These are phyloP conservation scores for Amphicarpaea edgeworthii DNA, from an alignment of 306 rosid genomes.

Conservation along the genomic window DNA sequence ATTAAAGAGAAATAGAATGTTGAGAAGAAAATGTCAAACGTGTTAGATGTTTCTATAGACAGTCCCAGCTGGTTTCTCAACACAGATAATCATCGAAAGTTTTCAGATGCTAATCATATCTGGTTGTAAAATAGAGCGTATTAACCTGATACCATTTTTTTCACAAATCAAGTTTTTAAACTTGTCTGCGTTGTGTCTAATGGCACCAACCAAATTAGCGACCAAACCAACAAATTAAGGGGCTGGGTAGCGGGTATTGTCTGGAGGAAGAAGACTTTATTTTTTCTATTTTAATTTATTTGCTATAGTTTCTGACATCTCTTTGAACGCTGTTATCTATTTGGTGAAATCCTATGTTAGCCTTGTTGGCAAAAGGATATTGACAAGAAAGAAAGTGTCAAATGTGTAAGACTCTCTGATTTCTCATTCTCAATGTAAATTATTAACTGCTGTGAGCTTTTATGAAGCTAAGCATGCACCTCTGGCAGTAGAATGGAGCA, in stretches of 20 bases:
- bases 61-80: too few species aligned
- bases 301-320: background rate
- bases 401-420: constrained; percentile 2
- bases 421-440: background rate
- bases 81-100: too few species aligned
- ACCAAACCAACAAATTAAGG: too few species aligned
- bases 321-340: background rate
- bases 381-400: background rate
- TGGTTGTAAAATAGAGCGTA: background rate
- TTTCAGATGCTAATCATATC: background rate
- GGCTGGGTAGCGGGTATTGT: too few species aligned
- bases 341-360: background rate
- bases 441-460: background rate
- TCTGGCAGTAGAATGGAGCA: background rate
- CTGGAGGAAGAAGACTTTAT: background rate
- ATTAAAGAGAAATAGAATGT: background rate
- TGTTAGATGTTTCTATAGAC: background rate
- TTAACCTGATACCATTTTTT: background rate
- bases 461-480: background rate
- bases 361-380: background rate
- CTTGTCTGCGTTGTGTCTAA: too few species aligned
- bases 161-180: too few species aligned
- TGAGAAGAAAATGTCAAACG: background rate
- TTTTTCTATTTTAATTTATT: background rate
- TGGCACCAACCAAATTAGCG: too few species aligned